A percentile compares a stretch with the other conserved stretches of the same genome.
These are phyloP conservation scores for Acrocalymma vagum DNA, from an alignment of 2,329 filamentous ascomycete species.

Conservation along the genomic window DNA sequence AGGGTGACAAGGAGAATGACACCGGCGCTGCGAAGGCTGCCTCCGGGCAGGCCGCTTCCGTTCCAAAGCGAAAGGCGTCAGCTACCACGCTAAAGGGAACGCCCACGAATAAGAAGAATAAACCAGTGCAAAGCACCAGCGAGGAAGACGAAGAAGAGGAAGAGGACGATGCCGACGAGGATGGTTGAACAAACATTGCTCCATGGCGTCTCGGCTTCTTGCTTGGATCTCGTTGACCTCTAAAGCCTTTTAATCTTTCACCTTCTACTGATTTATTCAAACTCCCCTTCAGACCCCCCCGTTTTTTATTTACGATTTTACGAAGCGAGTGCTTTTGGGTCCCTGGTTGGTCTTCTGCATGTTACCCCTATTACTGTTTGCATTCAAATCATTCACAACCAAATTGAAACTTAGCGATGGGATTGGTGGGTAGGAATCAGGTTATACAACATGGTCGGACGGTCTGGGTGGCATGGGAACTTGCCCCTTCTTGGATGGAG, in stretches of 20 bases:
- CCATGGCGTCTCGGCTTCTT: slow-evolving; percentile 5
- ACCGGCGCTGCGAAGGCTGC: slow-evolving; percentile 32
- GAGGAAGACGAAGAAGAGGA: slow-evolving; percentile 63
- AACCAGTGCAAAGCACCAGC: slow-evolving; percentile 56
- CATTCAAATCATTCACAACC: slow-evolving; percentile 32
- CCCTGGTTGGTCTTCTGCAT: slow-evolving; percentile 37
- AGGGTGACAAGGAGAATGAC: slow-evolving; percentile 52
- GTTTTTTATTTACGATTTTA: slow-evolving; percentile 47
- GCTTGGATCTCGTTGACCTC: slow-evolving; percentile 16
- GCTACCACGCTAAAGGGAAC: slow-evolving; percentile 39
- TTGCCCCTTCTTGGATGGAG: slow-evolving; percentile 12
- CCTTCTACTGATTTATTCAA: slow-evolving; percentile 27
- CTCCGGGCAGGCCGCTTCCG: slow-evolving; percentile 22
- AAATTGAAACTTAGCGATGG: slow-evolving; percentile 43
- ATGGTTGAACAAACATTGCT: slow-evolving; percentile 34
- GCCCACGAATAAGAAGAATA: slow-evolving; percentile 58
- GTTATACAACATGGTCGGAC: slow-evolving; percentile 31
- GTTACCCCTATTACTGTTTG: slow-evolving; percentile 36
- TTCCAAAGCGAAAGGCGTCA: slow-evolving; percentile 43
- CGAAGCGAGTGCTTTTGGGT: slow-evolving; percentile 48
- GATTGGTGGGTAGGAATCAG: slow-evolving; percentile 25
- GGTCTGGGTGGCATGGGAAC: slow-evolving; percentile 29
- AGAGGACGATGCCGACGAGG: slow-evolving; percentile 60
- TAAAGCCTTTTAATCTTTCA: slow-evolving; percentile 29
- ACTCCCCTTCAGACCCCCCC: too few relatives aligned